Conservation (phyloP, 495 filamentous ascomycete species). For the Aspergillus homomorphus region DNA sequence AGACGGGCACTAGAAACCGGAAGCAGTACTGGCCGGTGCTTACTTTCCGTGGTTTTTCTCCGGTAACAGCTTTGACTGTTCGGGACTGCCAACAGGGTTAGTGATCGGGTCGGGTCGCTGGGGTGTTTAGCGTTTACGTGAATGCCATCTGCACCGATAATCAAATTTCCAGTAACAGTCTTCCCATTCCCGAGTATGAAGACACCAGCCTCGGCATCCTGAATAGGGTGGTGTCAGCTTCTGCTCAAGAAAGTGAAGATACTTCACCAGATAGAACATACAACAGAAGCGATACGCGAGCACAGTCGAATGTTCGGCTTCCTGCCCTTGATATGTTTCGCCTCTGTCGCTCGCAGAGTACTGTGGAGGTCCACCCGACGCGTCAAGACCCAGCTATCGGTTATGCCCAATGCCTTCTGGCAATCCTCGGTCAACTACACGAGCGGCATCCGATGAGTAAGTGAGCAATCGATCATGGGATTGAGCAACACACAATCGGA, state of each 20-base stretch:
- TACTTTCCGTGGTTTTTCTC: slow-evolving; percentile 3
- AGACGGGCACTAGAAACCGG: slow-evolving; percentile 44
- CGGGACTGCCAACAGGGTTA: slow-evolving; percentile 19
- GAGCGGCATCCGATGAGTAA: not conserved
- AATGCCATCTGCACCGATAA: slow-evolving; percentile 51
- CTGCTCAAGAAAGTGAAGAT: too few relatives aligned
- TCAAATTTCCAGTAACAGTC: slow-evolving; percentile 37
- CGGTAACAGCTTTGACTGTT: slow-evolving; percentile 14
- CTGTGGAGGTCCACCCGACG: slow-evolving; percentile 54
- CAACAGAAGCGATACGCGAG: slow-evolving; percentile 26
- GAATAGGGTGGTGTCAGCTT: too few relatives aligned
- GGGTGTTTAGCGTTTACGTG: slow-evolving; percentile 24
- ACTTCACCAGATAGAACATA: slow-evolving; percentile 1
- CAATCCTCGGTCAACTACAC: slow-evolving; percentile 19
- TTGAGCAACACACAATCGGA: slow-evolving; percentile 12
- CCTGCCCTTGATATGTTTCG: slow-evolving; percentile 26
- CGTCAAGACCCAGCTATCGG: slow-evolving; percentile 28
- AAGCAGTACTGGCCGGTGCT: slow-evolving; percentile 39
- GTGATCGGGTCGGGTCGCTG: not conserved
- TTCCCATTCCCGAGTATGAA: slow-evolving; percentile 31
- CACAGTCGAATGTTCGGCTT: slow-evolving; percentile 33
- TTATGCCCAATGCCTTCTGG: slow-evolving; percentile 11
- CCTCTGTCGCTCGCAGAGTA: slow-evolving; percentile 36
- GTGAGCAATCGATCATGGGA: not conserved
- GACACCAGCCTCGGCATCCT: slow-evolving; percentile 38